A percentile compares a stretch with the other conserved stretches of the same genome.
Evolutionary conservation across 2,329 filamentous ascomycete genomes (phyloP).

Genomic region (Leptographium procerum): DNA sequence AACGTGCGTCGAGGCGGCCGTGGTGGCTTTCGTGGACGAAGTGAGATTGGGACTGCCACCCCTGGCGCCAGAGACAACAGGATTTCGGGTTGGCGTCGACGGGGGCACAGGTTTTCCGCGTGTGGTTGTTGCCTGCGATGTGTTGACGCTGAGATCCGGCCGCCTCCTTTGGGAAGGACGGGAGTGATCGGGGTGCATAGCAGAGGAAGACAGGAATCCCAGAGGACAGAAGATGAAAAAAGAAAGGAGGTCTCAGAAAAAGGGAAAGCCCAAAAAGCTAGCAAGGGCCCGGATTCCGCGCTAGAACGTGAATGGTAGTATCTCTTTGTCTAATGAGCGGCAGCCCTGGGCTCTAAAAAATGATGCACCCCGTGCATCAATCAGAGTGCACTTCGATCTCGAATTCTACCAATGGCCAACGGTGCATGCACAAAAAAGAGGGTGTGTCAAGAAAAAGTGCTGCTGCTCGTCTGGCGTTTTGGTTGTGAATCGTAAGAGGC

Average conservation of each 20-base stretch:
- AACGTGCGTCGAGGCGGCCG: not conserved
- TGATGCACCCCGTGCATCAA: not conserved
- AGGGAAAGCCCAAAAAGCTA: not conserved
- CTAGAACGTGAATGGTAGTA: not conserved
- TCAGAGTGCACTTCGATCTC: not conserved
- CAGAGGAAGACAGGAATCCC: not conserved
- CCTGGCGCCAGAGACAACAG: conserved; percentile 8
- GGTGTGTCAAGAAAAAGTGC: not conserved
- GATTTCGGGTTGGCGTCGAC: conserved; percentile 18
- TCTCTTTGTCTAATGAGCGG: not conserved
- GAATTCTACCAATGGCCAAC: not conserved
- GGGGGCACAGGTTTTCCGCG: conserved; percentile 16
- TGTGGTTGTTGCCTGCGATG: conserved; percentile 12
- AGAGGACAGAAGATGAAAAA: not conserved
- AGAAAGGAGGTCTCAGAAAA: not conserved
- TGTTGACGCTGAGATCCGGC: conserved; percentile 27
- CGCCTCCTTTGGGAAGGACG: conserved; percentile 14
- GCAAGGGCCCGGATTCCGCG: not conserved
- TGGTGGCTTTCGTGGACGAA: not conserved
- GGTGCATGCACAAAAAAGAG: not conserved
- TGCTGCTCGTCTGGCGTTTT: not conserved
- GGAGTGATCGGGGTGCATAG: not conserved
- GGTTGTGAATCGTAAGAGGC: not conserved
- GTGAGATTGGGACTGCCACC: conserved; percentile 1
- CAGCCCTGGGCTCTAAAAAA: not conserved